Conservation (phyloP, 2,329 filamentous ascomycete species). For the Colletotrichum lini region DNA sequence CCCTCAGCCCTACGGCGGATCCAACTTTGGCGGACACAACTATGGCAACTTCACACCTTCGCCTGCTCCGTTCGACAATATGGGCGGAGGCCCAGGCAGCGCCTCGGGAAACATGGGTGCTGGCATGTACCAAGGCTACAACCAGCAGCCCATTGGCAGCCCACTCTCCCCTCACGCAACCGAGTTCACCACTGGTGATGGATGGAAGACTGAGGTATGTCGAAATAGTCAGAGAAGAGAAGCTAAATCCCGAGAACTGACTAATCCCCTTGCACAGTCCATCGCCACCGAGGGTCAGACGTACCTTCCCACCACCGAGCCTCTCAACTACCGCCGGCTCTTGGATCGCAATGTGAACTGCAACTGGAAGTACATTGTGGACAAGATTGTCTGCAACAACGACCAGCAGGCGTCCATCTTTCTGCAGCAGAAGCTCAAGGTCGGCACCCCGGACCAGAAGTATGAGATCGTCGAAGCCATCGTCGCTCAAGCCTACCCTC, state of each 20-base stretch:
- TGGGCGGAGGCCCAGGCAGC: slow-evolving; percentile 50
- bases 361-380: slow-evolving; percentile 99
- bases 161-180: slow-evolving; percentile 80
- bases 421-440: slow-evolving; percentile 98
- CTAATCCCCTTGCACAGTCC: slow-evolving; percentile 54
- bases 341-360: slow-evolving; percentile 96
- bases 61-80: slow-evolving; percentile 37
- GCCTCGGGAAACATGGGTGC: slow-evolving; percentile 57
- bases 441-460: slow-evolving; percentile 94
- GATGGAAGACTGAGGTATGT: slow-evolving; percentile 71
- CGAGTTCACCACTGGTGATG: slow-evolving; percentile 75
- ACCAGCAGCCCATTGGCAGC: slow-evolving; percentile 72
- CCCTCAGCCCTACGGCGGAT: slow-evolving; percentile 51
- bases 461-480: slow-evolving; percentile 98
- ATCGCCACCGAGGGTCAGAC: slow-evolving; percentile 74
- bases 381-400: slow-evolving; percentile 99
- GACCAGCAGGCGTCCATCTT: slow-evolving; percentile 99
- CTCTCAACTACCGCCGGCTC: slow-evolving; percentile 94
- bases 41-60: slow-evolving; percentile 46
- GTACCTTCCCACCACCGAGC: slow-evolving; percentile 89
- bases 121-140: slow-evolving; percentile 64
- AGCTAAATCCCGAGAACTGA: slow-evolving; percentile 26
- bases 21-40: slow-evolving; percentile 50
- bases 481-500: slow-evolving; percentile 90
- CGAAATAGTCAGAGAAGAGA: slow-evolving; percentile 2